Base-by-base conservation (phyloP, 31 red algal genomes). In the Asparagopsis taxiformis region DNA sequence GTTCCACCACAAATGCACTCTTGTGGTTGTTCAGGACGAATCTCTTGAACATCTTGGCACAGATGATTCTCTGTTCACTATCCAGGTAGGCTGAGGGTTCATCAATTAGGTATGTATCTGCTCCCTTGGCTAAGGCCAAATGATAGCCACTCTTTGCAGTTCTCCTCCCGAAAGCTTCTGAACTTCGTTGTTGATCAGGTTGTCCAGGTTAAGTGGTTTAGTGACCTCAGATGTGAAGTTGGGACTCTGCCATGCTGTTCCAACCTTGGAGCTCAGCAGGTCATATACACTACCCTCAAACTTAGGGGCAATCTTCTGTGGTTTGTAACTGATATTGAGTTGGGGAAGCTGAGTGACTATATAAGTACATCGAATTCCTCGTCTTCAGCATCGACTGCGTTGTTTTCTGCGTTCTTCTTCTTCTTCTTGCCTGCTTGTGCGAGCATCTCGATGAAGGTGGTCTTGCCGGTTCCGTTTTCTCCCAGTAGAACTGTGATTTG, bases 291-390 rank as follows among this genome's bases (percentile, higher is more conserved):
- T 99, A 19, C 96, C 96, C 25, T 94, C 91, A 89, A 99, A 99
- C 36, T 68, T 67, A 6, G 96, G 96, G 0, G 96, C 91, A 55
- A 99, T 99, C 75, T 99, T 99, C 54, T 99, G 96, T 26, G 96
- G 96, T 74, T 99, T 99, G 83, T 99, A 99, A 31, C 91, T 94
- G n/a, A 99, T 91, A 64, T 99, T 94, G 63, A 99, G 61, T 48
- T 88, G 75, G 20, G 96, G 96, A 22, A 94, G n/a, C n/a, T n/a
- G n/a, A n/a, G n/a, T n/a, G n/a, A n/a, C n/a, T n/a, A n/a, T n/a
- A n/a, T n/a, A n/a, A n/a, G n/a, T n/a, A n/a, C n/a, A n/a, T n/a
- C n/a, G n/a, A n/a, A n/a, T n/a, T n/a, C n/a, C n/a, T n/a, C n/a
- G n/a, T n/a, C n/a, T n/a, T n/a, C n/a, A n/a, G n/a, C n/a, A n/a